These are phyloP conservation scores for Asterionellopsis glacialis DNA, from an alignment of 108 stramenopile genomes.

Conservation along the genomic window DNA sequence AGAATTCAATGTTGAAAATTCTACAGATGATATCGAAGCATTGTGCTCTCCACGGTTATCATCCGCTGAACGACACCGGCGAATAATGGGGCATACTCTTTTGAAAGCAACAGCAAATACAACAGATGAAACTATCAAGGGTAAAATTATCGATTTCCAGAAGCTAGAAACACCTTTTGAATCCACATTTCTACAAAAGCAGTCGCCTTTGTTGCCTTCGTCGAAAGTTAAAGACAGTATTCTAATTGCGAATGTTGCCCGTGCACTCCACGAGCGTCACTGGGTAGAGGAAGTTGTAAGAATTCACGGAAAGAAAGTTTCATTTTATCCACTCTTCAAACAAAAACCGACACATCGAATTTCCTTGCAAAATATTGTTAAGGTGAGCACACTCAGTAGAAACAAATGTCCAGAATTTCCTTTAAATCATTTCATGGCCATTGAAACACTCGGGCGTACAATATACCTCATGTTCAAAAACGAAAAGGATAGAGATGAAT, in stretches of 20 bases:
- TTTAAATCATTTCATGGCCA: conserved; percentile 29
- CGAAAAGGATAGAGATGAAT: conserved; percentile 23
- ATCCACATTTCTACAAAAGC: conserved; percentile 1
- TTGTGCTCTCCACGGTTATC: conserved; percentile 37
- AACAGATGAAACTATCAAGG: not conserved
- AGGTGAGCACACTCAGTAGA: conserved; percentile 15
- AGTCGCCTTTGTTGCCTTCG: not conserved
- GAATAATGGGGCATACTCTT: conserved; percentile 22
- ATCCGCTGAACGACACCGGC: conserved; percentile 17
- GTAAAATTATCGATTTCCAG: not conserved
- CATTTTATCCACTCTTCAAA: conserved; percentile 47
- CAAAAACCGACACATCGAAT: conserved; percentile 33
- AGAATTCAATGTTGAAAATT: not conserved
- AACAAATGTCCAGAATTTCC: conserved; percentile 26
- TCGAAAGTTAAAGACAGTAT: not conserved
- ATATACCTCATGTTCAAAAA: conserved; percentile 53
- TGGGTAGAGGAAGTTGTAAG: conserved; percentile 60
- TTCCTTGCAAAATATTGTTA: conserved; percentile 20
- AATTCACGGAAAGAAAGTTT: conserved; percentile 19
- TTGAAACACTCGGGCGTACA: conserved; percentile 49
- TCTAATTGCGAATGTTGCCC: conserved; percentile 21
- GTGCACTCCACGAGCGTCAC: conserved; percentile 61
- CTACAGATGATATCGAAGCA: conserved; percentile 6
- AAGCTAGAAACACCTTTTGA: conserved; percentile 1
- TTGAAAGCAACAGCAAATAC: conserved; percentile 1